phyloP scores from a whole-genome alignment of 2,329 filamentous ascomycete genomes.

The Incumbomyces lentus region DNA sequence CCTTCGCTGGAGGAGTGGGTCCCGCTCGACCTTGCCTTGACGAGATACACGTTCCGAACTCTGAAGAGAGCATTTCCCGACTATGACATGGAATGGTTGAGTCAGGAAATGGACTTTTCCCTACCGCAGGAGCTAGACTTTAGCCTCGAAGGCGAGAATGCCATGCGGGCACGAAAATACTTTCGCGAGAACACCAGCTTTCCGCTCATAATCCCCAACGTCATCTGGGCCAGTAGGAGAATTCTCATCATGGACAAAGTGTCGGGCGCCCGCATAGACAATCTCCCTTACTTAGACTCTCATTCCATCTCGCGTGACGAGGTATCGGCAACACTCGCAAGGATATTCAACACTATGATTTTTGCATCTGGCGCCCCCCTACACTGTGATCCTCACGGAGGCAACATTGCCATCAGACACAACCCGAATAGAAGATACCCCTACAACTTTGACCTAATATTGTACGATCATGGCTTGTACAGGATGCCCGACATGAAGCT shows the following conservation, averaged over 20 bases:
- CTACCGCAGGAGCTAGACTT: slow-evolving; percentile 90
- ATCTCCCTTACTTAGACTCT: slow-evolving; percentile 73
- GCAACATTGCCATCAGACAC: slow-evolving; percentile 84
- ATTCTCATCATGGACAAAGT: slow-evolving; percentile 95
- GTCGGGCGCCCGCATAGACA: slow-evolving; percentile 75
- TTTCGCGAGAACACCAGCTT: slow-evolving; percentile 63
- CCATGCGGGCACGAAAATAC: slow-evolving; percentile 65
- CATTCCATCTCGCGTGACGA: slow-evolving; percentile 89
- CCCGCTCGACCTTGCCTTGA: slow-evolving; percentile 75
- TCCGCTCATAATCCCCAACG: slow-evolving; percentile 80
- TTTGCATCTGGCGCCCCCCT: slow-evolving; percentile 80
- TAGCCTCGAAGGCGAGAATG: slow-evolving; percentile 72
- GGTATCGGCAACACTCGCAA: slow-evolving; percentile 79
- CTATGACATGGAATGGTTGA: slow-evolving; percentile 94
- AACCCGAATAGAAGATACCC: slow-evolving; percentile 51
- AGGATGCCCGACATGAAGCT: slow-evolving; percentile 74
- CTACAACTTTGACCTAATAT: slow-evolving; percentile 80
- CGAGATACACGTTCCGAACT: slow-evolving; percentile 77
- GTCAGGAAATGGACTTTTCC: slow-evolving; percentile 82
- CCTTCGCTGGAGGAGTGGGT: slow-evolving; percentile 83
- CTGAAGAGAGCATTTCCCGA: slow-evolving; percentile 92
- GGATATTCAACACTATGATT: slow-evolving; percentile 99
- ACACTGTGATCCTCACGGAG: slow-evolving; percentile 94
- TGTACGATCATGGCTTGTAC: slow-evolving; percentile 96
- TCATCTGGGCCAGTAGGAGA: slow-evolving; percentile 77